Percentiles rank a stretch among this genome's conserved stretches.
Evolutionary conservation across 2,329 filamentous ascomycete genomes (phyloP).

Genomic region (Cladophialophora bantiana): DNA sequence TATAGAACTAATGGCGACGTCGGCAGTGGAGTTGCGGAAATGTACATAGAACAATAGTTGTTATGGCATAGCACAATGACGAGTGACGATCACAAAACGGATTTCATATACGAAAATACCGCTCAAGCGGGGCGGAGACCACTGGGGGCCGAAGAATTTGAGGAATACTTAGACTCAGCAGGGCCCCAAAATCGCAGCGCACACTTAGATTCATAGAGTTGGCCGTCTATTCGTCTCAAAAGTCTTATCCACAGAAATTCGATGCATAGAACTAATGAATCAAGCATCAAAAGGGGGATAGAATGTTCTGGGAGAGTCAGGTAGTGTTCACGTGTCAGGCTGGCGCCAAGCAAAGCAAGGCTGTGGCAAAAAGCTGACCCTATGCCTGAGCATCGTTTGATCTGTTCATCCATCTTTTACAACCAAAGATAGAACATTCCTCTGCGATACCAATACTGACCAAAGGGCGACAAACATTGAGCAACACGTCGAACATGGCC

Average conservation of each 20-base stretch:
- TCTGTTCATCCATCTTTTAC: not conserved
- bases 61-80: too few relatives aligned
- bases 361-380: slow-evolving; percentile 10
- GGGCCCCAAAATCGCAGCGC: too few relatives aligned
- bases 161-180: too few relatives aligned
- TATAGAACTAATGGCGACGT: not conserved
- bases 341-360: slow-evolving; percentile 17
- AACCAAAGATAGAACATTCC: not conserved
- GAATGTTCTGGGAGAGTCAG: slow-evolving; percentile 7
- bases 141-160: too few relatives aligned
- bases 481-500: slow-evolving; percentile 15
- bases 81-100: too few relatives aligned
- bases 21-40: not conserved
- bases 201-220: too few relatives aligned
- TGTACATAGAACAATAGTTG: not conserved
- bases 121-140: too few relatives aligned
- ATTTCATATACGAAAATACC: too few relatives aligned
- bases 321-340: not conserved
- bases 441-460: not conserved
- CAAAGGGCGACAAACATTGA: not conserved
- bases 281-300: not conserved
- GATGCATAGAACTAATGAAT: too few relatives aligned
- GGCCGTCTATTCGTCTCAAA: too few relatives aligned
- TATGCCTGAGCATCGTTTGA: not conserved
- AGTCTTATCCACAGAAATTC: too few relatives aligned